phyloP scores from a whole-genome alignment of 2,329 filamentous ascomycete genomes.

The Passalora sequoiae region DNA sequence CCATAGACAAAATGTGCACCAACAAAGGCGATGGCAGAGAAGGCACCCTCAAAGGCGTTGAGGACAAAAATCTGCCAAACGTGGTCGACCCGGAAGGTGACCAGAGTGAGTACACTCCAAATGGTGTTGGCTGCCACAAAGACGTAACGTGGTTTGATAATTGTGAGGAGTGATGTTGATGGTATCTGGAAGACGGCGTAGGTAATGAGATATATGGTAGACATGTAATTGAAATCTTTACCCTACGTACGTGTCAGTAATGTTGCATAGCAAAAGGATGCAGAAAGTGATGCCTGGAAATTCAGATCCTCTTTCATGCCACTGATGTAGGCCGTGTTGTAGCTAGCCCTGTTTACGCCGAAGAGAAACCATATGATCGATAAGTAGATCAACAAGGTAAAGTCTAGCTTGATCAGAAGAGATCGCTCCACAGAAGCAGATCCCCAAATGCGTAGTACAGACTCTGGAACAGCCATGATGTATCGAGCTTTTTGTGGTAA shows the following conservation, averaged over 20 bases:
- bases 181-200: conserved; percentile 46
- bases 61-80: conserved; percentile 44
- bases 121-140: conserved; percentile 42
- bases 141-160: conserved; percentile 39
- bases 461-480: neutral
- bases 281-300: conserved; percentile 35
- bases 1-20: conserved; percentile 45
- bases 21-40: conserved; percentile 42
- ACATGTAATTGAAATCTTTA: conserved; percentile 21
- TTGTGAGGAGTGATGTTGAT: conserved; percentile 38
- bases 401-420: conserved; percentile 17
- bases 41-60: conserved; percentile 43
- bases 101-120: conserved; percentile 43
- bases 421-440: conserved; percentile 13
- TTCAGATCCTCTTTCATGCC: conserved; percentile 51
- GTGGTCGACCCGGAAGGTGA: conserved; percentile 40
- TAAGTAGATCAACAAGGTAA: conserved; percentile 34
- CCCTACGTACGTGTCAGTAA: conserved; percentile 3
- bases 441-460: conserved; percentile 12
- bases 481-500: neutral
- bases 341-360: conserved; percentile 43
- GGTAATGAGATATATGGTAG: conserved; percentile 32
- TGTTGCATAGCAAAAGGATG: neutral
- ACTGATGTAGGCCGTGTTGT: conserved; percentile 48
- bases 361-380: conserved; percentile 47